Conservation (phyloP, 2,329 filamentous ascomycete genomes). For the Arthrobotrys pseudoclavata region DNA sequence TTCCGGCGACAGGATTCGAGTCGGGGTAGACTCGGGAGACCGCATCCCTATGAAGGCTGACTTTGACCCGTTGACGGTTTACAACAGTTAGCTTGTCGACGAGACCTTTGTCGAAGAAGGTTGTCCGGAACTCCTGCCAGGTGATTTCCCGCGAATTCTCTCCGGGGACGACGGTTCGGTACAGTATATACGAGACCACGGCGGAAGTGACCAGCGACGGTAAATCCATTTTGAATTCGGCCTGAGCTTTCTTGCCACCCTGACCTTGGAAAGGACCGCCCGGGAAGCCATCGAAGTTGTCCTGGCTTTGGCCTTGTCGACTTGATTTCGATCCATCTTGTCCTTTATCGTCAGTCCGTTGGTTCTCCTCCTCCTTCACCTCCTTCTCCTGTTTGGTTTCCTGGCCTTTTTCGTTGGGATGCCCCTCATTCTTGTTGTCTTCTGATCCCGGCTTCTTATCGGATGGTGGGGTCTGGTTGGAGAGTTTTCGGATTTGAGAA, state of each 20-base stretch:
- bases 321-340: conserved; percentile 31
- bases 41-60: conserved; percentile 83
- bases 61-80: conserved; percentile 81
- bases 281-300: conserved; percentile 21
- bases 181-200: conserved; percentile 75
- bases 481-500: conserved; percentile 34
- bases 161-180: conserved; percentile 75
- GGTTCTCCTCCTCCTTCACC: not conserved
- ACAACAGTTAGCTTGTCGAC: conserved; percentile 92
- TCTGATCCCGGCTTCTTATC: conserved; percentile 37
- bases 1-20: conserved; percentile 76
- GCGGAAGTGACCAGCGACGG: conserved; percentile 69
- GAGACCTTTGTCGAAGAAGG: conserved; percentile 94
- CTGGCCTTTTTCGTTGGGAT: not conserved
- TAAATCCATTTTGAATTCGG: conserved; percentile 56
- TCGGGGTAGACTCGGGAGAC: conserved; percentile 81
- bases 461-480: conserved; percentile 19
- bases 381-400: not conserved
- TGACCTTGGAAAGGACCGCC: conserved; percentile 27
- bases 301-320: conserved; percentile 18
- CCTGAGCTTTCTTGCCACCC: conserved; percentile 39
- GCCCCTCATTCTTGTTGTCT: conserved; percentile 6
- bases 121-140: conserved; percentile 95
- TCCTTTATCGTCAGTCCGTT: conserved; percentile 30
- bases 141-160: conserved; percentile 85